Evolutionary conservation across 768 basidiomycete species (phyloP).

Genomic region (Kwoniella bestiolae): DNA sequence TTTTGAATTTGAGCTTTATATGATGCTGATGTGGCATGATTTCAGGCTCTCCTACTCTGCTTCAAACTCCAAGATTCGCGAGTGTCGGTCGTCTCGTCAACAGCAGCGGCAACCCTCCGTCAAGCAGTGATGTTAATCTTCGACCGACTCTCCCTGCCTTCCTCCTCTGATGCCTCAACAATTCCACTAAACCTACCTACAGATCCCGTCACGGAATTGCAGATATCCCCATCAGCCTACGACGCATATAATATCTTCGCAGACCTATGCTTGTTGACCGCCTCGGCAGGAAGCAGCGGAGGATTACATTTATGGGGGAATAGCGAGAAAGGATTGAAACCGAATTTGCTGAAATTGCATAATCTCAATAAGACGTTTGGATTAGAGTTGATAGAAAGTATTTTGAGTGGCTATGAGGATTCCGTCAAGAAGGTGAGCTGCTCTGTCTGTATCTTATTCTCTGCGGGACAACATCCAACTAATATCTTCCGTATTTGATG

Average conservation of each 20-base stretch:
- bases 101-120: slow-evolving; percentile 91
- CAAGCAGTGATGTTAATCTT: slow-evolving; percentile 98
- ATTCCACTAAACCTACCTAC: slow-evolving; percentile 28
- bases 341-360: slow-evolving; percentile 79
- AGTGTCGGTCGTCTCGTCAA: slow-evolving; percentile 94
- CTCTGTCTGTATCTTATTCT: neutral
- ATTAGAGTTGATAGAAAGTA: slow-evolving; percentile 95
- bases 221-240: slow-evolving; percentile 72
- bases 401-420: slow-evolving; percentile 65
- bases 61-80: slow-evolving; percentile 95
- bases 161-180: slow-evolving; percentile 4
- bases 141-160: slow-evolving; percentile 70
- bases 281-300: slow-evolving; percentile 20
- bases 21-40: neutral
- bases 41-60: slow-evolving; percentile 83
- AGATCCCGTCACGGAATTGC: slow-evolving; percentile 45
- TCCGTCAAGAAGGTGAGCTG: slow-evolving; percentile 65
- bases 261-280: slow-evolving; percentile 83
- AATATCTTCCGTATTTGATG: neutral
- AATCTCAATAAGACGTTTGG: slow-evolving; percentile 90
- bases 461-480: neutral
- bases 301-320: slow-evolving; percentile 31
- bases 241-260: slow-evolving; percentile 90
- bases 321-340: slow-evolving; percentile 64
- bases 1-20: slow-evolving; percentile 69